These are phyloP conservation scores for Cadophora gregata DNA, from an alignment of 2,329 filamentous ascomycete genomes.

Conservation along the genomic window DNA sequence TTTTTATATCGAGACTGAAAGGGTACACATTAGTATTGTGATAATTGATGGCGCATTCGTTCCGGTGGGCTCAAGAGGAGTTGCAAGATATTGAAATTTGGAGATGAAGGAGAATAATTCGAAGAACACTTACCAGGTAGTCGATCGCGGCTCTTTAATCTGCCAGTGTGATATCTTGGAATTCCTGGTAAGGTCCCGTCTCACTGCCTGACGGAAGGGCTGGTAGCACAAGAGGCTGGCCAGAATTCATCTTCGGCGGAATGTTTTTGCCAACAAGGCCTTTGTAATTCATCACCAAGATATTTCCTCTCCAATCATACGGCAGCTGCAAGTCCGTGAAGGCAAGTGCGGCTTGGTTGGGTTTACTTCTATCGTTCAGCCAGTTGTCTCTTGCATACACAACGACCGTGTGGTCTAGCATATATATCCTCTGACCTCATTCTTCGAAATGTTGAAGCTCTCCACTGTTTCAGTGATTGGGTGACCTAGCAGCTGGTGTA, in stretches of 20 bases:
- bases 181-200: slow-evolving; percentile 2
- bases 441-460: slow-evolving; percentile 22
- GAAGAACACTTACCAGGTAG: slow-evolving; percentile 2
- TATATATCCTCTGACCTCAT: slow-evolving; percentile 17
- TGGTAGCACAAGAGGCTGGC: neutral
- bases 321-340: slow-evolving; percentile 18
- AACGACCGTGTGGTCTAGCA: slow-evolving; percentile 19
- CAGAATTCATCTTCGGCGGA: too few species aligned
- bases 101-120: neutral
- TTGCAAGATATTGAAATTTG: too few species aligned
- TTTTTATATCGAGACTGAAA: slow-evolving; percentile 8
- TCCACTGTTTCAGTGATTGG: slow-evolving; percentile 5
- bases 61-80: too few species aligned
- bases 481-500: slow-evolving; percentile 6
- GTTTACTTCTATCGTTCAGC: slow-evolving; percentile 20
- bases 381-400: slow-evolving; percentile 14
- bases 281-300: slow-evolving; percentile 16
- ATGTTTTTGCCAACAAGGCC: neutral
- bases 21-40: neutral
- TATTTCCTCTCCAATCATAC: slow-evolving; percentile 21
- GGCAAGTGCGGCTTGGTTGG: slow-evolving; percentile 20
- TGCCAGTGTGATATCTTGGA: slow-evolving; percentile 16
- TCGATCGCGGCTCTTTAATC: slow-evolving; percentile 12
- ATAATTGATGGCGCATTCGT: neutral
- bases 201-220: neutral